Evolutionary conservation across 768 basidiomycete genomes (phyloP).

Genomic region (Rhodosporidiobolus odoratus): DNA sequence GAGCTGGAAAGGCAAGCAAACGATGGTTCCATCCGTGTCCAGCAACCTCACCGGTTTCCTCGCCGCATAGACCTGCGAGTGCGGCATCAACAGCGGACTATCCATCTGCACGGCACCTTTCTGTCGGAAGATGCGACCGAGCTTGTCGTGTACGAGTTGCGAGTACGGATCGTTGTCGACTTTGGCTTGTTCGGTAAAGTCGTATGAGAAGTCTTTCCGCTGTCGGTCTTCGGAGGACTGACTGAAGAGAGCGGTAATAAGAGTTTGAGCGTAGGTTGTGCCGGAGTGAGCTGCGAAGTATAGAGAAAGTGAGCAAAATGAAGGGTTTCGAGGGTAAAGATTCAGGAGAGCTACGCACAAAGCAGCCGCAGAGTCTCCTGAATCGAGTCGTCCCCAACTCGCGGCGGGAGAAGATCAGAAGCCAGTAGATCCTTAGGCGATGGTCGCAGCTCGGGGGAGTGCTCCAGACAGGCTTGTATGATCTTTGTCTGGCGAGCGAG

Average conservation of each 20-base stretch:
- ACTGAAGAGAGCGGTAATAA: constrained; percentile 37
- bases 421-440: constrained; percentile 40
- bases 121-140: constrained; percentile 38
- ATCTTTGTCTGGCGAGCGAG: constrained; percentile 42
- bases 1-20: constrained; percentile 35
- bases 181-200: constrained; percentile 39
- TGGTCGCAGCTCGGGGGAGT: constrained; percentile 42
- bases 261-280: constrained; percentile 33
- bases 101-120: constrained; percentile 40
- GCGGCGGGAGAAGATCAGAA: constrained; percentile 39
- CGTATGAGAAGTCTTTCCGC: constrained; percentile 37
- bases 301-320: neutral
- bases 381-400: constrained; percentile 41
- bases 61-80: constrained; percentile 38
- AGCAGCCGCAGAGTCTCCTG: constrained; percentile 38
- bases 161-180: constrained; percentile 40
- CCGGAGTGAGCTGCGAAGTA: constrained; percentile 29
- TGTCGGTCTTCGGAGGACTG: constrained; percentile 36
- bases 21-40: constrained; percentile 38
- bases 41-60: constrained; percentile 39
- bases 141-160: constrained; percentile 39
- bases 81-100: constrained; percentile 40
- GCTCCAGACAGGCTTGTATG: constrained; percentile 41
- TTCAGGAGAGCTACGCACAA: constrained; percentile 4
- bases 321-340: neutral